Evolutionary conservation across 768 basidiomycete genomes (phyloP).

Genomic region (Kwoniella bestiolae): DNA sequence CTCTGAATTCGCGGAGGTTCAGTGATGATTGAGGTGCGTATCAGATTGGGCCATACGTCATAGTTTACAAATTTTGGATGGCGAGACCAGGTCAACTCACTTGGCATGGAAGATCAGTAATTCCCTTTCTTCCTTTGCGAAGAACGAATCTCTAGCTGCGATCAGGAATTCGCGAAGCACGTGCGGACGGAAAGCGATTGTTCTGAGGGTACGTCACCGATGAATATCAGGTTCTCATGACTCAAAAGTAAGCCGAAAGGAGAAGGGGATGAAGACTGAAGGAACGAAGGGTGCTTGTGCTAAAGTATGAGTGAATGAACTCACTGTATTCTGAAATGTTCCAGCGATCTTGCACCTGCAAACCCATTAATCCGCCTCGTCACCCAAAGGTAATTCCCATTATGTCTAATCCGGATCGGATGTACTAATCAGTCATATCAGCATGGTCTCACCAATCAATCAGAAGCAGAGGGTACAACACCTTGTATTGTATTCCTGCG

Average conservation of each 20-base stretch:
- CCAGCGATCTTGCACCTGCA: constrained; percentile 5
- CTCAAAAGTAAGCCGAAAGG: no score
- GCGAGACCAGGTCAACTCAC: constrained; percentile 7
- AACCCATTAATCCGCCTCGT: constrained; percentile 7
- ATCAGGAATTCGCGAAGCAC: constrained; percentile 27
- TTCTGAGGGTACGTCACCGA: not conserved
- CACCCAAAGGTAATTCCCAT: constrained; percentile 37
- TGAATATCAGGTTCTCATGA: no score
- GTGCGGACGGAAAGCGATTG: constrained; percentile 15
- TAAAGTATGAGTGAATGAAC: not conserved
- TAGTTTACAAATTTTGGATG: not conserved
- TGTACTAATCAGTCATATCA: constrained; percentile 8
- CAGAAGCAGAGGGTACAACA: not conserved
- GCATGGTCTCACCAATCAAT: not conserved
- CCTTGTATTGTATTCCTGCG: not conserved
- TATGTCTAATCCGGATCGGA: constrained; percentile 25
- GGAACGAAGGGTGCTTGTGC: not conserved
- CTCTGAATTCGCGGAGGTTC: no score
- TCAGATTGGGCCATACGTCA: no score
- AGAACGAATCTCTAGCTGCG: constrained; percentile 27
- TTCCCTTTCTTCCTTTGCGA: constrained; percentile 31
- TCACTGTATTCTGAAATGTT: constrained; percentile 17
- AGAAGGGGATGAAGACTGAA: no score
- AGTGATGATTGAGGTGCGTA: no score
- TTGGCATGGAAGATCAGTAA: constrained; percentile 38